Conservation (phyloP, 2,329 filamentous ascomycete genomes). For the Piedraia hortae region DNA sequence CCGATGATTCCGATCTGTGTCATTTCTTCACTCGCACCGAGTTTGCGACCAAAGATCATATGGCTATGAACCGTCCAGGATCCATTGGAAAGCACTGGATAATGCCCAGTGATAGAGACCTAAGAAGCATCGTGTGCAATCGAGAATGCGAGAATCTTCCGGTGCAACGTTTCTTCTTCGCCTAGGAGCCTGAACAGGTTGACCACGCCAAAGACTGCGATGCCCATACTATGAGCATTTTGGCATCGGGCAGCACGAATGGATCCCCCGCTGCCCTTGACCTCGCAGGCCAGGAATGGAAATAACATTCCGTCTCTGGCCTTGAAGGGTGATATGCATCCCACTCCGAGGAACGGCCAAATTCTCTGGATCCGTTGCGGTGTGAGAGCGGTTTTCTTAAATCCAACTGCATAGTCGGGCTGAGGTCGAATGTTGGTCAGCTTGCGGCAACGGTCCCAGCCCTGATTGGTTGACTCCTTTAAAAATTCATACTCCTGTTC, state of each 20-base stretch:
- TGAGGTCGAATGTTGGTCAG: slow-evolving; percentile 4
- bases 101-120: slow-evolving; percentile 1
- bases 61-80: no score
- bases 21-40: slow-evolving; percentile 3
- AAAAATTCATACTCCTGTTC: no score
- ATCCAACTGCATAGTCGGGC: slow-evolving; percentile 5
- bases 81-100: slow-evolving; percentile 2
- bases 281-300: slow-evolving; percentile 7
- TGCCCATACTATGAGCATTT: slow-evolving; percentile 5
- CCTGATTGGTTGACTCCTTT: slow-evolving; percentile 9
- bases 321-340: slow-evolving; percentile 6
- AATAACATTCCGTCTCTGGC: slow-evolving; percentile 10
- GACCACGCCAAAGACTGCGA: slow-evolving; percentile 5
- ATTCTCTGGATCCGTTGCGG: slow-evolving; percentile 3
- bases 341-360: slow-evolving; percentile 7
- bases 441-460: slow-evolving; percentile 4
- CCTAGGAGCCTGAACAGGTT: slow-evolving; percentile 8
- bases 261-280: slow-evolving; percentile 5
- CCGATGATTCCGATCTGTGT: slow-evolving; percentile 3
- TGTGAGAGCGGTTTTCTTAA: slow-evolving; percentile 4
- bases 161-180: slow-evolving; percentile 1
- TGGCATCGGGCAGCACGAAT: slow-evolving; percentile 6
- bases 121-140: not conserved
- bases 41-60: slow-evolving; percentile 5
- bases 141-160: slow-evolving; percentile 1